Percentiles rank a stretch among this genome's conserved stretches.
Conservation (phyloP, 768 basidiomycete genomes). For the Amylocystis lapponica region DNA sequence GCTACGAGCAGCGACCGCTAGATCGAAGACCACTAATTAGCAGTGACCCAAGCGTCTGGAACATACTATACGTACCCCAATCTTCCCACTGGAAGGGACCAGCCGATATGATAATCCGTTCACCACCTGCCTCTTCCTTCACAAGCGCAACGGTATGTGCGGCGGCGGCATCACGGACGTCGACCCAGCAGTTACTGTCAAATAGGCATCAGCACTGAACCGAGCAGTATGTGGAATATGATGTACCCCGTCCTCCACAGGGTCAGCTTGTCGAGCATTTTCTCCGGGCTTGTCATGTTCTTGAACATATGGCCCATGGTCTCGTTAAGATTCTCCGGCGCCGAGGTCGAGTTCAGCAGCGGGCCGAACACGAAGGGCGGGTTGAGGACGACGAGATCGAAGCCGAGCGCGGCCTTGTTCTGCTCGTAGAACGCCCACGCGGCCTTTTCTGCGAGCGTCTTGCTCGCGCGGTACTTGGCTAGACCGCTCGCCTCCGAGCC, state of each 20-base stretch:
- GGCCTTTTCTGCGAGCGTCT: constrained; percentile 51
- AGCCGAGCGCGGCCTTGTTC: constrained; percentile 33
- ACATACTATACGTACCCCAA: constrained; percentile 8
- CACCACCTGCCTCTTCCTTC: constrained; percentile 44
- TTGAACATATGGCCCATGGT: constrained; percentile 20
- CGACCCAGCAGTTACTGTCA: constrained; percentile 27
- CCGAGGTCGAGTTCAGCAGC: constrained; percentile 28
- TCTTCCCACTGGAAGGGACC: constrained; percentile 22
- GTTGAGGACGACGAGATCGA: constrained; percentile 36
- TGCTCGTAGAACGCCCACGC: constrained; percentile 45
- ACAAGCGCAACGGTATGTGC: constrained; percentile 50
- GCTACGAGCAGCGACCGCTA: constrained; percentile 9
- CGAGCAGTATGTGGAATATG: neutral
- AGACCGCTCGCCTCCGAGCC: constrained; percentile 37
- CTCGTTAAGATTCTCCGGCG: constrained; percentile 33
- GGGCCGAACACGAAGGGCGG: constrained; percentile 38
- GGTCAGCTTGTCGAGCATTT: too few species aligned
- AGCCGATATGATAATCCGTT: constrained; percentile 49
- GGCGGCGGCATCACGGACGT: constrained; percentile 50
- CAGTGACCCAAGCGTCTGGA: neutral
- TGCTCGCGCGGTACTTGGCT: constrained; percentile 52
- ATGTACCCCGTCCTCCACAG: too few species aligned
- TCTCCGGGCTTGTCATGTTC: too few species aligned
- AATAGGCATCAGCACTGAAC: neutral
- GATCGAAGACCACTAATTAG: neutral